Evolutionary conservation across 1,139 yeast species (phyloP), one percentile per base, ranked within the genome.

Genomic region (Debaryomyces psychrophilus): DNA sequence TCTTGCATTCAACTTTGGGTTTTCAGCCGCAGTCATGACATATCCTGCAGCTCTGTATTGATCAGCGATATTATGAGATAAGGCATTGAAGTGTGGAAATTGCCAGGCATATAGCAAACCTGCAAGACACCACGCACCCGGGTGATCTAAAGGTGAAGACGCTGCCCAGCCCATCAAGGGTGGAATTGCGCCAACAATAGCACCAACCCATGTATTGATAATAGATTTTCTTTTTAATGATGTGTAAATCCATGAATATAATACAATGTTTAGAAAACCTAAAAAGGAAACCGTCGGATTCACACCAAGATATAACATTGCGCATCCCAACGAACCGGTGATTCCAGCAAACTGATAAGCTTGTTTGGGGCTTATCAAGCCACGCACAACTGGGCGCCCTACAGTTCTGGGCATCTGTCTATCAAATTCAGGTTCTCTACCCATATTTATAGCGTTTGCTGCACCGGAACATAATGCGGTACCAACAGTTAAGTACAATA

Each of bases 131-230:
- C 98, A 93, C 2, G 95, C 95, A 6, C 95, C 97, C 0, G 98
- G 97, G 52, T 89, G 90, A 4, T 75, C 57, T 43, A 93, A 69
- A 1, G 95, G 82, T 2, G 89, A 82, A 3, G 96, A 87, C 1
- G 97, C 97, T 1, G 97, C 97, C 99, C 99, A 93, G 2, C 99
- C 99, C 99, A 93, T 93, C 44, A 95, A 76, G 27, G 99, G 99
- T 1, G 99, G 99, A 35, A 93, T 87, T 0, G 98, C 98, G 3
- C 99, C 99, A 2, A 95, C 99, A 8, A 95, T 64, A 1, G 99
- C 99, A 18, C 99, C 99, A 1, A 93, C 95, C 99, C 99, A 93
- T 1, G 99, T 93, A 65, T 93, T 93, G 38, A 87, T 64, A 43
- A 93, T 93, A 15, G 90, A 84, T 52, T 76, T 81, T 46, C 99